Evolutionary conservation across 2,329 filamentous ascomycete species (phyloP).

Genomic region (Cercospora sp.): DNA sequence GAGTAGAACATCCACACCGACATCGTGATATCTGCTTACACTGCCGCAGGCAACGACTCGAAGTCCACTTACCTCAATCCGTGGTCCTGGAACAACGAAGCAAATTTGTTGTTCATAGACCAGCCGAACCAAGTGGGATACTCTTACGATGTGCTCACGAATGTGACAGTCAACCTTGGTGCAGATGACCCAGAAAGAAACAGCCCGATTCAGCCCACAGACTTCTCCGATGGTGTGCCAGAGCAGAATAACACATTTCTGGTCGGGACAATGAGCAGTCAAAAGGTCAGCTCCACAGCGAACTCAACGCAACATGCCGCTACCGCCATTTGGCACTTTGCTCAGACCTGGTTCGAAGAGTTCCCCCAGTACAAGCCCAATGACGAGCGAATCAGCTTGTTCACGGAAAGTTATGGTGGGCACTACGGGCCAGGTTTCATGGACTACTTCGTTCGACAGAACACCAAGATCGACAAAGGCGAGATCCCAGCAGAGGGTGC

Average conservation of each 20-base stretch:
- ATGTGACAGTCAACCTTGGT: slow-evolving; percentile 31
- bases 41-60: slow-evolving; percentile 23
- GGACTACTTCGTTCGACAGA: slow-evolving; percentile 60
- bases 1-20: slow-evolving; percentile 23
- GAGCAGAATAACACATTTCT: slow-evolving; percentile 37
- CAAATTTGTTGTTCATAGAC: slow-evolving; percentile 58
- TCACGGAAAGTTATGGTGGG: slow-evolving; percentile 71
- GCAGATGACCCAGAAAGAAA: neutral
- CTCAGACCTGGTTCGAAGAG: slow-evolving; percentile 54
- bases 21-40: slow-evolving; percentile 2
- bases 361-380: slow-evolving; percentile 44
- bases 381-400: slow-evolving; percentile 60
- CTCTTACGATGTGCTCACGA: slow-evolving; percentile 39
- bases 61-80: slow-evolving; percentile 51
- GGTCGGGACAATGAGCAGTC: slow-evolving; percentile 61
- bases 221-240: slow-evolving; percentile 42
- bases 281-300: slow-evolving; percentile 41
- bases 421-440: slow-evolving; percentile 53
- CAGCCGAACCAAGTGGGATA: slow-evolving; percentile 39
- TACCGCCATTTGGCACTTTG: slow-evolving; percentile 61
- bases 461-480: slow-evolving; percentile 55
- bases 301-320: slow-evolving; percentile 39
- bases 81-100: slow-evolving; percentile 61
- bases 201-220: slow-evolving; percentile 21
- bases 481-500: slow-evolving; percentile 45